Evolutionary conservation across 2,329 filamentous ascomycete species (phyloP), one percentile per base, ranked within the genome.

Genomic region (Aspergillus fructus): DNA sequence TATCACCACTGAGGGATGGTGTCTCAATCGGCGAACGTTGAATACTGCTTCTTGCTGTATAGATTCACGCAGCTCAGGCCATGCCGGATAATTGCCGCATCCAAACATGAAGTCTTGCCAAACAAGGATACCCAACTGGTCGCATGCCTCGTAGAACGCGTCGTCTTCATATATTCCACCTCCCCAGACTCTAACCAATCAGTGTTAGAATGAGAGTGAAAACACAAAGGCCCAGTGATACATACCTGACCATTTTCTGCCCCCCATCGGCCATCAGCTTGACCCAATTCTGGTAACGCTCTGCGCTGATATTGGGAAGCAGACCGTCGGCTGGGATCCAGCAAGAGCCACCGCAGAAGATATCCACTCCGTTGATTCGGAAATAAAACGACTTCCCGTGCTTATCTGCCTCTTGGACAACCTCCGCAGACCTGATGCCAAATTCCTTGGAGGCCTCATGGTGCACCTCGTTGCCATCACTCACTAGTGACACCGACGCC

Each of bases 81-180:
- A 86, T 4, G 84, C 83, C 5, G 90, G 90, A 68, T 91, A 91
- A 66, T 88, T 89, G 19, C 87, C 89, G 64, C 89, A 92, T 15
- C 83, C 90, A 70, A 94, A 94, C 78, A 90, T 85, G 69, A 94
- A 94, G 68, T 96, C 91, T 66, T 94, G 89, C 90, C 91, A 94
- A n/a, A 94, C 88, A 24, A 94, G 76, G 27, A 94, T 81, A 4
- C 91, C 91, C 2, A 90, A 73, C 68, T 91, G 87, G 64, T 94
- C 90, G 62, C 89, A 93, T 7, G 87, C 81, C 30, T 89, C 83
- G 70, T 92, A 93, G 68, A 94, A 90, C 11, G 79, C 74, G 52
- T 89, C 81, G 50, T 88, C 82, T 71, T 94, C 90, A 74, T 90
- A 93, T 47, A 92, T 88, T 1, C 91, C 91, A 30, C 90, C 87